Base-by-base conservation (phyloP, 768 basidiomycete species). In the Tricholoma furcatifolium region DNA sequence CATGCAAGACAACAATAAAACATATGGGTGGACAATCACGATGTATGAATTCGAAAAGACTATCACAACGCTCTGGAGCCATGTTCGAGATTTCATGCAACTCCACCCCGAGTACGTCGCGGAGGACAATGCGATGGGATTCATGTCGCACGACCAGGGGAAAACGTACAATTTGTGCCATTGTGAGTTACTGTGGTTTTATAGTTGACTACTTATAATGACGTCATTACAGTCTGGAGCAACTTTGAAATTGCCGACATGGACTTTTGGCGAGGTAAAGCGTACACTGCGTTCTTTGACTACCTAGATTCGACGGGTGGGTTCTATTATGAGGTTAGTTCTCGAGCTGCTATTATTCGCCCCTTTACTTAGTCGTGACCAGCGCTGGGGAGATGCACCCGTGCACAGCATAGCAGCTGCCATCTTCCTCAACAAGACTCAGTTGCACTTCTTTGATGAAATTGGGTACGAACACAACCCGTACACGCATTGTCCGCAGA, bases 361-460 rank as follows among this genome's bases (percentile, higher is more conserved):
- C 71, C 68, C 17, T 30, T 76, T 75, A 6, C 73, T 78, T 17
- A 76, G 77, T 51, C 21, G 20, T 44, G 74, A 14, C 24, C 55
- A 88, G 80, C 80, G 87, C 9, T 89, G 88, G 88, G 91, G 91
- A 10, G 92, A 93, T 63, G 92, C 91, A 0, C 91, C 90, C 0
- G 87, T 94, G 0, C 92, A 94, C 62, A 87, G 84, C 32, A 88
- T 93, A 49, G 91, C 82, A 3, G 91, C 85, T 1, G 80, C 89
- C 0, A 69, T 93, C 21, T 88, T 93, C 60, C 78, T 83, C 3
- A 68, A 72, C 18, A 84, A 82, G 60, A 78, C 84, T n/a, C 83
- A 87, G 60, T 74, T 93, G 21, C 87, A 92, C 61, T 92, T 87
- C 67, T 93, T 93, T 65, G 69, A 74, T 44, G 87, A 93, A 59